phyloP scores from a whole-genome alignment of 2,329 filamentous ascomycete genomes.

The Clonostachys rhizophaga region DNA sequence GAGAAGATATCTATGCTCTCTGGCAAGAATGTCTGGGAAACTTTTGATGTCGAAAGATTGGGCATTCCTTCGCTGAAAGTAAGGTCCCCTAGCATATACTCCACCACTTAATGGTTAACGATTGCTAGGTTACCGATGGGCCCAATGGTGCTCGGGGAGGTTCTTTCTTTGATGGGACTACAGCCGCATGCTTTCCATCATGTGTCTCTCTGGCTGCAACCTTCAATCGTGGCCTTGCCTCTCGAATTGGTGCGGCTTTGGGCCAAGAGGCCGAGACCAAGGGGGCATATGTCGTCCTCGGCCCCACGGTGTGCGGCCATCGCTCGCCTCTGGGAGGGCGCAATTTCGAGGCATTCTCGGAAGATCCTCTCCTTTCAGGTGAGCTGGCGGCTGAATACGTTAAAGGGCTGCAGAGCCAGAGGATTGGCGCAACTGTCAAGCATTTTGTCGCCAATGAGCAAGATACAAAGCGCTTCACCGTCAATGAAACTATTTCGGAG shows the following conservation, averaged over 20 bases:
- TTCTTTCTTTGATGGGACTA: neutral
- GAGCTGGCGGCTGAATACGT: conserved; percentile 69
- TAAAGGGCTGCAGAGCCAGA: conserved; percentile 53
- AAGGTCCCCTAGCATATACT: too few species aligned
- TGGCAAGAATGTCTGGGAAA: too few species aligned
- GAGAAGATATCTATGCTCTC: too few species aligned
- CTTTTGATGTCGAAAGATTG: too few species aligned
- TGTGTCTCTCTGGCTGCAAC: conserved; percentile 32
- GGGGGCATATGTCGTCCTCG: conserved; percentile 62
- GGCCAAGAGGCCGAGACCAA: conserved; percentile 51
- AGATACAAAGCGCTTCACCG: conserved; percentile 18
- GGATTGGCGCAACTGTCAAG: conserved; percentile 37
- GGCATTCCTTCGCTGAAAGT: too few species aligned
- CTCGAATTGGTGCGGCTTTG: conserved; percentile 52
- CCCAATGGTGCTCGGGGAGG: conserved; percentile 1
- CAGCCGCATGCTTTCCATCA: neutral
- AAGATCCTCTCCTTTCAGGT: conserved; percentile 74
- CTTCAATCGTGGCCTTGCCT: conserved; percentile 54
- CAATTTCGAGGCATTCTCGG: conserved; percentile 83
- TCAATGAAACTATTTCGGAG: conserved; percentile 19
- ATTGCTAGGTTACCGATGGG: neutral
- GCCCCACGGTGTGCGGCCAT: conserved; percentile 68
- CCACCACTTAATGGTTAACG: too few species aligned
- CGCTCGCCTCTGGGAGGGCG: conserved; percentile 80
- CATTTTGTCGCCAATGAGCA: conserved; percentile 40